Evolutionary conservation across 2,329 filamentous ascomycete genomes (phyloP).

Genomic region (Cladosporium sp.): DNA sequence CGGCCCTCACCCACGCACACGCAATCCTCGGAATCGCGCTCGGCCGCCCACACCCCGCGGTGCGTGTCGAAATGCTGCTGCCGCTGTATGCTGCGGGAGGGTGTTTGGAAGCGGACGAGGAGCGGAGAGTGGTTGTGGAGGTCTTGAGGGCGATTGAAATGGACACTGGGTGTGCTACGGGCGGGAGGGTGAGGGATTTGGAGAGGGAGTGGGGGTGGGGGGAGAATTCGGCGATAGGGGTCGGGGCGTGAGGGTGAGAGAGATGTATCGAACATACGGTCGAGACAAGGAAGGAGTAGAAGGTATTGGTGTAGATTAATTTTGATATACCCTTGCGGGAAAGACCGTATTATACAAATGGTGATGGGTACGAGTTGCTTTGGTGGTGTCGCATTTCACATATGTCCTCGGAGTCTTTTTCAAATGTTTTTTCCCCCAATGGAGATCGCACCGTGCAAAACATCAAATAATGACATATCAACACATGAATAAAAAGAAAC

Average conservation of each 20-base stretch:
- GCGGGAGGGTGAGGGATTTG: slow-evolving; percentile 57
- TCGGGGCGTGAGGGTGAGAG: not conserved
- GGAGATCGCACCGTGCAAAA: too few species aligned
- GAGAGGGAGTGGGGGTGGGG: slow-evolving; percentile 47
- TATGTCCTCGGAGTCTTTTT: too few species aligned
- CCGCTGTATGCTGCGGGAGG: slow-evolving; percentile 62
- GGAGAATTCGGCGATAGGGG: slow-evolving; percentile 9
- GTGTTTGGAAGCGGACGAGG: slow-evolving; percentile 56
- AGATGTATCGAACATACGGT: too few species aligned
- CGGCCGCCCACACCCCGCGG: slow-evolving; percentile 55
- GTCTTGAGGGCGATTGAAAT: slow-evolving; percentile 61
- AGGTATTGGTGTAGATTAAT: not conserved
- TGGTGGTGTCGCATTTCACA: too few species aligned
- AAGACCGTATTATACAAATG: too few species aligned
- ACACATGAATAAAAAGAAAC: too few species aligned
- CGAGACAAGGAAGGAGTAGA: too few species aligned
- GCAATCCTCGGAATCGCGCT: slow-evolving; percentile 63
- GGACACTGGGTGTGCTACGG: slow-evolving; percentile 64
- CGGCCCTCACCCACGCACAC: slow-evolving; percentile 57
- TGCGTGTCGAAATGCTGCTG: slow-evolving; percentile 59
- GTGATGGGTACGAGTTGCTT: too few species aligned
- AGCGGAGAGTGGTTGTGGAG: slow-evolving; percentile 58
- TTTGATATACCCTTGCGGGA: not conserved
- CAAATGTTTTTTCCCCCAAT: too few species aligned
- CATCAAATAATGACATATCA: too few species aligned